A percentile compares a stretch with the other conserved stretches of the same genome.
phyloP scores from a whole-genome alignment of 352 stramenopile species.

The Globisporangium spinosum region DNA sequence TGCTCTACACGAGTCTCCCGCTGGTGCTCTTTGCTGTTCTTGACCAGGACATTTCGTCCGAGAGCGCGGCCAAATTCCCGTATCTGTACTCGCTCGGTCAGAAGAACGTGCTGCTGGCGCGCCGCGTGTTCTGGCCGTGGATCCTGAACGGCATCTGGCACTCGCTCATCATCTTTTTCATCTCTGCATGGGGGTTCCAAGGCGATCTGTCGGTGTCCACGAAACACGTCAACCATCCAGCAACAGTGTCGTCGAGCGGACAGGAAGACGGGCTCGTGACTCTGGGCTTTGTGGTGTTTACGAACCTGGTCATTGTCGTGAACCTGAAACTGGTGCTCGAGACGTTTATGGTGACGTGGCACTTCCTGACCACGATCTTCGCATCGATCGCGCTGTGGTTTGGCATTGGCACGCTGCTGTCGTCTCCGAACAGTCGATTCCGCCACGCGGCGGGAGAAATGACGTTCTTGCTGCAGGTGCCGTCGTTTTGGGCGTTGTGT shows the following conservation, averaged over 20 bases:
- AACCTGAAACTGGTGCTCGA: slow-evolving; percentile 78
- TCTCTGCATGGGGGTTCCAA: slow-evolving; percentile 65
- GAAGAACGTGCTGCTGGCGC: slow-evolving; percentile 52
- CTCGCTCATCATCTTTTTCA: slow-evolving; percentile 78
- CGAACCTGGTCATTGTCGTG: slow-evolving; percentile 71
- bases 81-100: slow-evolving; percentile 67
- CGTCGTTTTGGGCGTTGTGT: slow-evolving; percentile 61
- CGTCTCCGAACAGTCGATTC: slow-evolving; percentile 42
- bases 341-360: slow-evolving; percentile 69
- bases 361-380: slow-evolving; percentile 55
- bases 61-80: slow-evolving; percentile 62
- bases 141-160: slow-evolving; percentile 83
- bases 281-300: slow-evolving; percentile 78
- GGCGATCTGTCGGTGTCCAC: slow-evolving; percentile 30
- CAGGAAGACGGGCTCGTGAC: slow-evolving; percentile 57
- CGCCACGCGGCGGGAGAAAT: slow-evolving; percentile 67
- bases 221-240: slow-evolving; percentile 21
- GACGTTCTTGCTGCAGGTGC: slow-evolving; percentile 51
- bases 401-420: slow-evolving; percentile 54
- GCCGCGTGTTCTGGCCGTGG: slow-evolving; percentile 80
- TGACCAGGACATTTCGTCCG: slow-evolving; percentile 71
- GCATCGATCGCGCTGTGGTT: slow-evolving; percentile 67
- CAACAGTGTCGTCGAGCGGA: slow-evolving; percentile 37
- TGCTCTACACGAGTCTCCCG: slow-evolving; percentile 74
- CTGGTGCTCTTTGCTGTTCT: slow-evolving; percentile 76